phyloP scores from a whole-genome alignment of 2,329 filamentous ascomycete species.

The Didymellaceae sp. region DNA sequence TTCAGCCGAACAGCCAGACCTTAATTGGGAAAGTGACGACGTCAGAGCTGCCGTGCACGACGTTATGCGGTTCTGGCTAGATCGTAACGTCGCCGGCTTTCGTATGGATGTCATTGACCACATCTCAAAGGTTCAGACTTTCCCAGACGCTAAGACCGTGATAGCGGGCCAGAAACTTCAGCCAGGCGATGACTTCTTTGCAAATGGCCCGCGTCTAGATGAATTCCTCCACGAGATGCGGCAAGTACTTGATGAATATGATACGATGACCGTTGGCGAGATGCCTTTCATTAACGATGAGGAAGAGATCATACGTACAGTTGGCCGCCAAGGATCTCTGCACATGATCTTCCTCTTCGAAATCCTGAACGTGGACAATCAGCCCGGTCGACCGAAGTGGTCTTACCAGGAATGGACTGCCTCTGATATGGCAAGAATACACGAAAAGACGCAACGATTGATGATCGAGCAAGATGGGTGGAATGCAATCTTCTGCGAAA shows the following conservation, averaged over 20 bases:
- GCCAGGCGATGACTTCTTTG: neutral
- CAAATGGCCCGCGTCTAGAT: neutral
- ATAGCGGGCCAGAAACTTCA: neutral
- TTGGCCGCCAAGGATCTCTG: neutral
- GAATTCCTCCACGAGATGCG: constrained; percentile 1
- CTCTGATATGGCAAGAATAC: neutral
- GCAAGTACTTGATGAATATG: neutral
- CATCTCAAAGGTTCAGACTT: constrained; percentile 1
- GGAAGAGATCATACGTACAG: neutral
- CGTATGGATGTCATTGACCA: constrained; percentile 3
- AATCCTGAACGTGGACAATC: constrained; percentile 1
- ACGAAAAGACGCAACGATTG: neutral
- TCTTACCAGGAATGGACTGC: constrained; percentile 1
- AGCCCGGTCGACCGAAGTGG: neutral
- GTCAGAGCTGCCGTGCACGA: neutral
- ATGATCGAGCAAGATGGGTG: neutral
- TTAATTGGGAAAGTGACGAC: neutral
- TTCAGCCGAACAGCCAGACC: neutral
- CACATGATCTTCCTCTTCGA: constrained; percentile 3
- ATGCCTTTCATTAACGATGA: neutral
- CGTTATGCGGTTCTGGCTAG: neutral
- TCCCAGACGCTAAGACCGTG: neutral
- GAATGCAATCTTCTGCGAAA: constrained; percentile 2
- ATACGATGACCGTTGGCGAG: neutral
- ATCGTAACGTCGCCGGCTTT: neutral